phyloP scores from a whole-genome alignment of 2,329 filamentous ascomycete genomes.

The Colletotrichum phormii region DNA sequence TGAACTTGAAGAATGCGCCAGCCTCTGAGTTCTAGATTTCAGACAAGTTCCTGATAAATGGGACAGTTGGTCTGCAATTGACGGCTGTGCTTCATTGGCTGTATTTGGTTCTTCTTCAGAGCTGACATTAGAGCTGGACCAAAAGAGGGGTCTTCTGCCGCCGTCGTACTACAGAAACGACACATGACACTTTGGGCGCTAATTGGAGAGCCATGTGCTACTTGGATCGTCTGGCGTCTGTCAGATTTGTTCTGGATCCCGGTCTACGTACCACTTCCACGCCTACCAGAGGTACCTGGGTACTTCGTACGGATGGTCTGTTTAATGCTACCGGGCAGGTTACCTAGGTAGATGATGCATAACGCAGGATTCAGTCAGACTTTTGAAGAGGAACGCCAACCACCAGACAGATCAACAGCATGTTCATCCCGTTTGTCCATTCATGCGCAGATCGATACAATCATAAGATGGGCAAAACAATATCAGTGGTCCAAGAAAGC shows the following conservation, averaged over 20 bases:
- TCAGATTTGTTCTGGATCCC: neutral
- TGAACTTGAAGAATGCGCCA: neutral
- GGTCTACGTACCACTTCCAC: neutral
- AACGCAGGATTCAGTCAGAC: neutral
- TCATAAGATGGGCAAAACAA: neutral
- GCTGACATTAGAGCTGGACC: neutral
- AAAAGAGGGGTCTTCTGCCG: neutral
- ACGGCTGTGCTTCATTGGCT: too few species aligned
- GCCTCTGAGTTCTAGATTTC: neutral
- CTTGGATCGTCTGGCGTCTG: neutral
- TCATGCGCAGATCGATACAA: neutral
- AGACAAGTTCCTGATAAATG: too few species aligned
- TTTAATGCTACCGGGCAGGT: neutral
- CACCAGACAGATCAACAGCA: neutral
- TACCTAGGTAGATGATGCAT: neutral
- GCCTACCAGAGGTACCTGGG: neutral
- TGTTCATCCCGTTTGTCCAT: neutral
- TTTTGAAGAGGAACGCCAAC: neutral
- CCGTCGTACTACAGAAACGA: neutral
- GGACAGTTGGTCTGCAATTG: too few species aligned
- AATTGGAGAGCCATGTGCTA: constrained; percentile 3
- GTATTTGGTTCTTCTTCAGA: too few species aligned
- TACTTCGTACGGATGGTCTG: neutral
- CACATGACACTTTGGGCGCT: constrained; percentile 5
- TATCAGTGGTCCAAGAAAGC: neutral